Conservation (phyloP, 202 grass and related monocot genomes). For the Hordeum pubiflorum region DNA sequence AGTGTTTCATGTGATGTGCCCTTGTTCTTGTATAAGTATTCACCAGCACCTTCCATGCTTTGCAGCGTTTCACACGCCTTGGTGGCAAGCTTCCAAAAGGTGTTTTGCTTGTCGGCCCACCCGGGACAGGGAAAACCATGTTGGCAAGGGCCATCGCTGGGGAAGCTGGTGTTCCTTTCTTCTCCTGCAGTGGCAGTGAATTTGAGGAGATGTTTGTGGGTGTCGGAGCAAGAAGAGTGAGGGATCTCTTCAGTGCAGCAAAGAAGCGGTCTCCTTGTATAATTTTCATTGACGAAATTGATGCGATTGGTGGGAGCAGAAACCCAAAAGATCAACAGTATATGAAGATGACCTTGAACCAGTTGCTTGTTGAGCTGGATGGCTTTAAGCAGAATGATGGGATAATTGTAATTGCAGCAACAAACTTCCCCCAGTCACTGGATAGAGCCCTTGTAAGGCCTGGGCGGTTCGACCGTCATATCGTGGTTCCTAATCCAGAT, state of each 20-base stretch:
- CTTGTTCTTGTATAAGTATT: background rate
- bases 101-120: constrained; percentile 85
- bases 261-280: constrained; percentile 92
- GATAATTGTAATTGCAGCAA: constrained; percentile 90
- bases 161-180: constrained; percentile 94
- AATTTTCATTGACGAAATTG: constrained; percentile 96
- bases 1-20: background rate
- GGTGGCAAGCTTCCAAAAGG: constrained; percentile 99
- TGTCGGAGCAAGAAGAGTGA: constrained; percentile 82
- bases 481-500: constrained; percentile 92
- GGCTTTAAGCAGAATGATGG: constrained; percentile 98
- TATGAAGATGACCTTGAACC: constrained; percentile 97
- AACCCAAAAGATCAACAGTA: constrained; percentile 96
- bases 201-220: constrained; percentile 99
- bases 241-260: constrained; percentile 81
- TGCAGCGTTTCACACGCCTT: constrained; percentile 84
- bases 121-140: constrained; percentile 98
- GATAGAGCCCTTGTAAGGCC: constrained; percentile 95
- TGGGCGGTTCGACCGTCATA: constrained; percentile 81
- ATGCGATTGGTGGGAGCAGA: constrained; percentile 86
- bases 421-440: constrained; percentile 90
- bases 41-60: background rate
- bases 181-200: constrained; percentile 88
- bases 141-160: constrained; percentile 92
- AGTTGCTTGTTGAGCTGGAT: constrained; percentile 90